Evolutionary conservation across 306 rosid genomes (phyloP), one percentile per base, ranked within the genome.

Genomic region (Trifolium pratense): DNA sequence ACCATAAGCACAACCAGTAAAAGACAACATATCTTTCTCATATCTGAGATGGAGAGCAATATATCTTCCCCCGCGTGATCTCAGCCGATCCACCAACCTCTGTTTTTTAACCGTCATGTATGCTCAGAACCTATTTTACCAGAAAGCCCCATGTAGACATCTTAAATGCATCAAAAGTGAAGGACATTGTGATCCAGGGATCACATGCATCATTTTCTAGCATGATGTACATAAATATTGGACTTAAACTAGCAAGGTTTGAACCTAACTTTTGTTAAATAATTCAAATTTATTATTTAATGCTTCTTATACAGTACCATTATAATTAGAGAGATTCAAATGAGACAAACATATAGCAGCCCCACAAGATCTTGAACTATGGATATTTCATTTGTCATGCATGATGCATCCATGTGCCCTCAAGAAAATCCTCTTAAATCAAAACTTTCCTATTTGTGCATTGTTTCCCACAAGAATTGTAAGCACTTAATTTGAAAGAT

Each of bases 61-160:
- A 78, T 92, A 92, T 86, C 88, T 89, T 80, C 82, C 89, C 61
- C 97, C 90, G 6, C 66, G 89, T 76, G 91, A 79, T 83, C 89
- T 89, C 80, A 92, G 89, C 57, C 97, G 97, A 84, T 92, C 95
- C 84, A 88, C 97, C 97, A 92, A 88, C 87, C 87, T 92, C 98
- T 92, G 98, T 86, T 83, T 86, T 86, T 88, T 92, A 90, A 90
- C 87, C 89, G 90, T 78, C 90, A 90, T 79, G 95, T 87, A 87
- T 89, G 90, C 94, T 92, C 94, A 92, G 98, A 87, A 90, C 96
- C 97, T 90, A 92, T 69, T 86, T 87, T 88, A 90, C 77, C 89
- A 90, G 84, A 90, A 86, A 90, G 84, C 92, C 92, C 92, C 91
- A 84, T 78, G 86, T 85, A 90, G 92, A 88, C 90, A 90, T 88